Conservation (phyloP, 257 asterid species). For the Nicotiana attenuata region DNA sequence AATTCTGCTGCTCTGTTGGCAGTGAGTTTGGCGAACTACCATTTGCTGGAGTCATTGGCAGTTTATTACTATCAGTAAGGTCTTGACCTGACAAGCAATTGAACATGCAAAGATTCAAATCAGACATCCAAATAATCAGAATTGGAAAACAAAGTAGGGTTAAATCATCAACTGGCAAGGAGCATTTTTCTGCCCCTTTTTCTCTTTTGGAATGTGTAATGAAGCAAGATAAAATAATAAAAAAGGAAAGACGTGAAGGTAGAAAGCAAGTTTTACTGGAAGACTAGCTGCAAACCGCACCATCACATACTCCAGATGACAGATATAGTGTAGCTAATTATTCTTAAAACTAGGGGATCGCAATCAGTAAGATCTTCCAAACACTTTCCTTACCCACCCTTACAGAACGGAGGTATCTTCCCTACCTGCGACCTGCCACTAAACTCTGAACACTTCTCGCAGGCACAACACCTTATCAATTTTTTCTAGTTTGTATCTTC, state of each 20-base stretch:
- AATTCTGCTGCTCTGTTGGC: slow-evolving; percentile 68
- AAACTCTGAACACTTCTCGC: not conserved
- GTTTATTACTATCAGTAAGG: slow-evolving; percentile 28
- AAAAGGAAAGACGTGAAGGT: not conserved
- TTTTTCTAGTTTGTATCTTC: not conserved
- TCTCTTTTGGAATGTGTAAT: not conserved
- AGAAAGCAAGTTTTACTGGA: not conserved
- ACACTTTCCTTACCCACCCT: not conserved
- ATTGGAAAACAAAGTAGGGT: not conserved
- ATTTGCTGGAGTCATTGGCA: slow-evolving; percentile 40
- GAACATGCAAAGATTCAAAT: slow-evolving; percentile 5
- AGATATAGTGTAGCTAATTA: not conserved
- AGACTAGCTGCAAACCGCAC: not conserved
- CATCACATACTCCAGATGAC: not conserved
- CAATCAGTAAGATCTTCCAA: not conserved
- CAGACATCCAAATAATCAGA: not conserved
- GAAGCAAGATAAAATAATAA: not conserved
- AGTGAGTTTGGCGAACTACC: slow-evolving; percentile 53
- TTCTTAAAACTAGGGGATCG: not conserved
- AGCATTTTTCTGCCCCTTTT: not conserved
- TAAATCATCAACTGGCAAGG: not conserved
- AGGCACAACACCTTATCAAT: not conserved
- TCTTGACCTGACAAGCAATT: slow-evolving; percentile 48
- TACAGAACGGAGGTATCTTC: too few relatives aligned
- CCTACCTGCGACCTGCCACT: not conserved